Evolutionary conservation across 768 basidiomycete species (phyloP), one percentile per base, ranked within the genome.

Genomic region (Dacryopinax spathularia): DNA sequence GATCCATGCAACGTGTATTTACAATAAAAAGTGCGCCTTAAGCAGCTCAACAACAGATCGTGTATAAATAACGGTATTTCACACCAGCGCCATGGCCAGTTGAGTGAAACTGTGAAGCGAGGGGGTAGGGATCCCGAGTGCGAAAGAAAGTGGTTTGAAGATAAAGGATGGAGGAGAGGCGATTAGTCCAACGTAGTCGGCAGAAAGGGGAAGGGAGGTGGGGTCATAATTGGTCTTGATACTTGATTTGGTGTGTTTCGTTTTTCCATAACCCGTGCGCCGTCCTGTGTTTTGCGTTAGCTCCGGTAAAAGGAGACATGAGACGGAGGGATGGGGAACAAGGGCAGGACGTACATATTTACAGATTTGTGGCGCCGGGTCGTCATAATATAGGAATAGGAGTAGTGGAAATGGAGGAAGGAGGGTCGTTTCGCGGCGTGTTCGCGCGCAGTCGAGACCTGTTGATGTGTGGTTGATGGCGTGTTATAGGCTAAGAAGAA

Each of bases 1-100:
- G 25, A 5, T 56, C 48, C 48, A 27, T 56, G 48, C 48, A 56
- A 56, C 48, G 48, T 56, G 48, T 56, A 56, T 56, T 44, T 56
- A 56, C 48, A 56, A 20, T 29, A 56, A 9, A 29, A 20, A 27
- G 20, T 29, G 18, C 25, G 6, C 48, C 3, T 10, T 9, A 44
- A 44, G 43, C 12, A 15, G 13, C 13, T 15, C n/a, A 44, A 20
- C 25, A 20, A 44, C 7, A 44, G 43, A 44, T 44, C n/a, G n/a
- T n/a, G n/a, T n/a, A n/a, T n/a, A n/a, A 44, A 56, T 56, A 56
- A 56, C 5, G 10, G 31, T 56, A 56, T 9, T 27, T 27, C 9
- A 15, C 29, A 29, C 18, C 16, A 31, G 31, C 25, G 31, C 31
- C 25, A 15, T 44, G 12, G 43, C 12, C 12, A 22, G 7, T 13